Evolutionary conservation across 768 basidiomycete species (phyloP).

Genomic region (Pulveroboletus sp.): DNA sequence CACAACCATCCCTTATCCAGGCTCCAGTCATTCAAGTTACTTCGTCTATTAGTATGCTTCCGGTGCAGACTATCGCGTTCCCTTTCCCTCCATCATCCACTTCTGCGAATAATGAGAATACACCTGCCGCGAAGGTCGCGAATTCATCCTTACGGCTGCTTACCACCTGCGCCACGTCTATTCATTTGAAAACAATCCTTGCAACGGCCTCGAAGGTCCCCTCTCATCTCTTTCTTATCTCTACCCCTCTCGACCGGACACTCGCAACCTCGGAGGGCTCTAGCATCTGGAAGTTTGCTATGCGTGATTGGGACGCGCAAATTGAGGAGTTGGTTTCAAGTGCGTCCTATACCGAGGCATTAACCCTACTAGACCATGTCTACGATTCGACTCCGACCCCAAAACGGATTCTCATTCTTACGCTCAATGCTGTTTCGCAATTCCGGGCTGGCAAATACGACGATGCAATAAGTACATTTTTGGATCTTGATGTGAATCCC

Average conservation of each 20-base stretch:
- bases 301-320: constrained; percentile 75
- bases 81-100: constrained; percentile 44
- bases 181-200: constrained; percentile 38
- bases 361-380: constrained; percentile 62
- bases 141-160: constrained; percentile 60
- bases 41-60: constrained; percentile 60
- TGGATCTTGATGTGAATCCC: constrained; percentile 86
- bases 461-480: constrained; percentile 79
- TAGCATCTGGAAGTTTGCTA: constrained; percentile 67
- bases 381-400: constrained; percentile 9
- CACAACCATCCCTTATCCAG: constrained; percentile 38
- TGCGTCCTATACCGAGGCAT: constrained; percentile 70
- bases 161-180: constrained; percentile 34
- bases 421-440: constrained; percentile 73
- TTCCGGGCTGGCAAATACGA: constrained; percentile 69
- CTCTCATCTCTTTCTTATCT: constrained; percentile 55
- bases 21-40: constrained; percentile 65
- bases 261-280: constrained; percentile 66
- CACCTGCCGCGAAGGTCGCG: constrained; percentile 20
- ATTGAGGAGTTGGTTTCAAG: constrained; percentile 75
- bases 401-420: constrained; percentile 54
- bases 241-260: constrained; percentile 70
- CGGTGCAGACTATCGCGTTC: constrained; percentile 59
- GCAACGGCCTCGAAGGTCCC: not conserved
- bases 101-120: constrained; percentile 8